Evolutionary conservation across 2,329 filamentous ascomycete genomes (phyloP).

Genomic region (Cercospora zeae-maydis): DNA sequence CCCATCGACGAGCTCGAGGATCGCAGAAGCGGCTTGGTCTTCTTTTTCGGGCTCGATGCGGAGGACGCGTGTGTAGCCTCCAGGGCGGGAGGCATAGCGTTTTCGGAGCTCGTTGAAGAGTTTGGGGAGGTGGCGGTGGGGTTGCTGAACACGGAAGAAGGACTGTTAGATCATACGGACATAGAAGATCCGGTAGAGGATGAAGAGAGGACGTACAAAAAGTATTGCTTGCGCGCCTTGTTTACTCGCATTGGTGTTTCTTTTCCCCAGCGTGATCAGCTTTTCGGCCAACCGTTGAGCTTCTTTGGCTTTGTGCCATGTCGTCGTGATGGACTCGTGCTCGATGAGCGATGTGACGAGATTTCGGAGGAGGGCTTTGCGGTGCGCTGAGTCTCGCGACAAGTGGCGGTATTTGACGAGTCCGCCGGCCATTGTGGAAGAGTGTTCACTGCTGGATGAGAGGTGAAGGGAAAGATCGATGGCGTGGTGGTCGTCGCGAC

Average conservation of each 20-base stretch:
- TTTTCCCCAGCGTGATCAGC: conserved; percentile 89
- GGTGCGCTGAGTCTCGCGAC: conserved; percentile 78
- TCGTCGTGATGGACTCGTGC: conserved; percentile 90
- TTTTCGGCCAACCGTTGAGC: conserved; percentile 91
- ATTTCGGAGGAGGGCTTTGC: conserved; percentile 90
- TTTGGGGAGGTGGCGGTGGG: conserved; percentile 60
- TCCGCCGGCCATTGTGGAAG: conserved; percentile 73
- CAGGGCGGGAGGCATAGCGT: conserved; percentile 74
- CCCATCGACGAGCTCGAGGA: conserved; percentile 92
- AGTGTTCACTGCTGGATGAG: background rate
- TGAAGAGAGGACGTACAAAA: conserved; percentile 58
- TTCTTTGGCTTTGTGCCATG: conserved; percentile 96
- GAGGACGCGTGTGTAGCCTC: conserved; percentile 92
- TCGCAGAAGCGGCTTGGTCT: conserved; percentile 84
- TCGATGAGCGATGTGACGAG: conserved; percentile 91
- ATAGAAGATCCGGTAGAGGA: background rate
- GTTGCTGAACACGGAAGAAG: conserved; percentile 3
- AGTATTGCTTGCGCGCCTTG: conserved; percentile 69
- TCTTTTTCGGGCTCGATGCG: conserved; percentile 83
- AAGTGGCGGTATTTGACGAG: conserved; percentile 85
- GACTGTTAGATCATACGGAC: background rate
- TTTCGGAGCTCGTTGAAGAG: conserved; percentile 78
- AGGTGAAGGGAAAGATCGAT: background rate
- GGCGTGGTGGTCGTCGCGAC: conserved; percentile 1
- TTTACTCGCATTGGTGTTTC: conserved; percentile 78